Conservation (phyloP, 257 asterid genomes). For the Nicotiana paniculata region DNA sequence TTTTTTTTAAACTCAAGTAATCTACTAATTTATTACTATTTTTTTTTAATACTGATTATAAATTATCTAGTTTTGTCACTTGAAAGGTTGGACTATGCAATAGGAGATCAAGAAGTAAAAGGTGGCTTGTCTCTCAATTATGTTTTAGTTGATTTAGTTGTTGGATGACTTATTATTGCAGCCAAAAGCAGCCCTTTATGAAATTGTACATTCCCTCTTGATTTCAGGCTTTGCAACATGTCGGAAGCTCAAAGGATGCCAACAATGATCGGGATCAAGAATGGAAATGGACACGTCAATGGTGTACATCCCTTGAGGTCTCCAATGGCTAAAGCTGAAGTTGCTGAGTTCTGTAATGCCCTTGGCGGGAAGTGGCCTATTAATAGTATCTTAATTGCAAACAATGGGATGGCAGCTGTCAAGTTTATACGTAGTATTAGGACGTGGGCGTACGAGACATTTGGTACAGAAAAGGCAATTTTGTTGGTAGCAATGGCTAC, state of each 20-base stretch:
- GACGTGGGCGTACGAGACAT: slow-evolving; percentile 97
- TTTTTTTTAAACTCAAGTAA: not conserved
- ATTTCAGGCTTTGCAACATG: slow-evolving; percentile 57
- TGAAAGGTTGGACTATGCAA: not conserved
- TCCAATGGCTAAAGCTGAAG: slow-evolving; percentile 42
- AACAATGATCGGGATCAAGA: slow-evolving; percentile 21
- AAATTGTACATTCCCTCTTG: not conserved
- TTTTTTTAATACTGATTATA: not conserved
- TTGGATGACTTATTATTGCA: not conserved
- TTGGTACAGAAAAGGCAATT: slow-evolving; percentile 95
- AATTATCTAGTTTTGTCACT: not conserved
- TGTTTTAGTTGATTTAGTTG: not conserved
- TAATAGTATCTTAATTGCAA: slow-evolving; percentile 90
- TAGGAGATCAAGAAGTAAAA: not conserved
- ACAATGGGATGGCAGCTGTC: slow-evolving; percentile 99
- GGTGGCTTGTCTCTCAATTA: not conserved
- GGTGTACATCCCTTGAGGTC: slow-evolving; percentile 64
- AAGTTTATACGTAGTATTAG: slow-evolving; percentile 93
- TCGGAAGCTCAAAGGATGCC: slow-evolving; percentile 91
- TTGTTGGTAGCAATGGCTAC: slow-evolving; percentile 99
- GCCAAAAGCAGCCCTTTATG: not conserved
- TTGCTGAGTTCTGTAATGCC: slow-evolving; percentile 72
- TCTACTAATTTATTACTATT: not conserved
- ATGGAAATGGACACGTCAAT: slow-evolving; percentile 40
- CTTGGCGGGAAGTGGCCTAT: slow-evolving; percentile 82